Evolutionary conservation across 257 asterid genomes (phyloP).

Genomic region (Solanum lycopersicoides): DNA sequence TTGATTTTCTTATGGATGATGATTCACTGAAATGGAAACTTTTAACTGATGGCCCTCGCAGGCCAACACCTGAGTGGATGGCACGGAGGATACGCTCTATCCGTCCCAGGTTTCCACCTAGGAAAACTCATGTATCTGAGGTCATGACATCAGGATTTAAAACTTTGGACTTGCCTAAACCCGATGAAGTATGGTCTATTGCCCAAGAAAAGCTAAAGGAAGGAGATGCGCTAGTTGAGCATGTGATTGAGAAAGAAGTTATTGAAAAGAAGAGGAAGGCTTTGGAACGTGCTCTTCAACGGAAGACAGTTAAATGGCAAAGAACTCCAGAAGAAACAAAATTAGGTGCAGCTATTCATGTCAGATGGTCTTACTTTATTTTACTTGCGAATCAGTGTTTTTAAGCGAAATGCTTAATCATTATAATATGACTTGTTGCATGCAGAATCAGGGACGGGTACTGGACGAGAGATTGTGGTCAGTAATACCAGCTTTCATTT

Average conservation of each 20-base stretch:
- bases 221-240: slow-evolving; percentile 30
- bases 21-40: slow-evolving; percentile 35
- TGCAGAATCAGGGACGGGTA: slow-evolving; percentile 41
- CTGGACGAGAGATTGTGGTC: slow-evolving; percentile 38
- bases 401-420: neutral
- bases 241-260: slow-evolving; percentile 34
- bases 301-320: slow-evolving; percentile 31
- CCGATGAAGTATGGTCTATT: slow-evolving; percentile 33
- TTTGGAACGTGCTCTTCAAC: slow-evolving; percentile 29
- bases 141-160: slow-evolving; percentile 12
- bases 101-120: slow-evolving; percentile 34
- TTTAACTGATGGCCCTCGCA: slow-evolving; percentile 31
- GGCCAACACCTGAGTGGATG: slow-evolving; percentile 36
- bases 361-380: neutral
- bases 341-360: slow-evolving; percentile 13
- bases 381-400: neutral
- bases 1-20: slow-evolving; percentile 21
- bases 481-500: slow-evolving; percentile 4
- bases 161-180: slow-evolving; percentile 26
- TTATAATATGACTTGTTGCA: slow-evolving; percentile 2
- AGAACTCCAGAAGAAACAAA: slow-evolving; percentile 34
- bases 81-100: slow-evolving; percentile 20
- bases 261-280: slow-evolving; percentile 33
- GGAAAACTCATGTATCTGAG: slow-evolving; percentile 17
- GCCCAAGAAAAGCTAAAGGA: slow-evolving; percentile 25